Percentiles rank a stretch among this genome's conserved stretches.
These are phyloP conservation scores for Kluyveromyces dobzhanskii DNA, from an alignment of 805 yeast genomes.

Conservation along the genomic window DNA sequence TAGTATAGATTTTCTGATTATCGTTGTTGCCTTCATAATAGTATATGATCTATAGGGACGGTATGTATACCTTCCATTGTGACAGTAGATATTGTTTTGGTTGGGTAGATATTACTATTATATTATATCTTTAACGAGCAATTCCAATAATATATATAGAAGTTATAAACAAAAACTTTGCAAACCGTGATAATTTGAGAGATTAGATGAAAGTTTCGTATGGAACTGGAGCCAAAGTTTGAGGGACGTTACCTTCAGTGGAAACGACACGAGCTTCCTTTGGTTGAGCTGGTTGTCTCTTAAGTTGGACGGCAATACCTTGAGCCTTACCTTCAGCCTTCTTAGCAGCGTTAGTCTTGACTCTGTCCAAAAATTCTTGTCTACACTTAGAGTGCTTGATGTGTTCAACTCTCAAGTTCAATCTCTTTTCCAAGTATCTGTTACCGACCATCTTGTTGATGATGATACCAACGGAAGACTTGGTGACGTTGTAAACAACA, in stretches of 20 bases:
- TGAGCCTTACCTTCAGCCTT: constrained; percentile 89
- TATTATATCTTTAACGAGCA: constrained; percentile 5
- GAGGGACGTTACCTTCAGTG: constrained; percentile 79
- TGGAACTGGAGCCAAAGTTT: constrained; percentile 97
- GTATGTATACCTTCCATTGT: too few species aligned
- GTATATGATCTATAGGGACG: too few species aligned
- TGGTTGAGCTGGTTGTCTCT: constrained; percentile 99
- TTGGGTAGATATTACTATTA: neutral
- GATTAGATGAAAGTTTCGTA: constrained; percentile 98
- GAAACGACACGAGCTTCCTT: constrained; percentile 84
- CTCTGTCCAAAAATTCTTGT: constrained; percentile 98
- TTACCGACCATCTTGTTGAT: constrained; percentile 97
- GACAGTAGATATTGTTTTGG: neutral
- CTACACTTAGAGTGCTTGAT: constrained; percentile 99
- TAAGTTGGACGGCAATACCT: constrained; percentile 84
- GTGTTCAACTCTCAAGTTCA: constrained; percentile 98
- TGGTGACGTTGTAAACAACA: constrained; percentile 97
- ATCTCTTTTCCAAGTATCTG: constrained; percentile 98
- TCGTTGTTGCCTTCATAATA: too few species aligned
- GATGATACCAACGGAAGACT: constrained; percentile 96
- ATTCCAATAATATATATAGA: constrained; percentile 6
- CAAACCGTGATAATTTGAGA: constrained; percentile 9
- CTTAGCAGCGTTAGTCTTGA: constrained; percentile 91
- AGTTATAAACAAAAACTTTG: constrained; percentile 6
- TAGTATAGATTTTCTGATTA: too few species aligned